Conservation (phyloP, 2,329 filamentous ascomycete genomes). For the Hypoxylon sp. region DNA sequence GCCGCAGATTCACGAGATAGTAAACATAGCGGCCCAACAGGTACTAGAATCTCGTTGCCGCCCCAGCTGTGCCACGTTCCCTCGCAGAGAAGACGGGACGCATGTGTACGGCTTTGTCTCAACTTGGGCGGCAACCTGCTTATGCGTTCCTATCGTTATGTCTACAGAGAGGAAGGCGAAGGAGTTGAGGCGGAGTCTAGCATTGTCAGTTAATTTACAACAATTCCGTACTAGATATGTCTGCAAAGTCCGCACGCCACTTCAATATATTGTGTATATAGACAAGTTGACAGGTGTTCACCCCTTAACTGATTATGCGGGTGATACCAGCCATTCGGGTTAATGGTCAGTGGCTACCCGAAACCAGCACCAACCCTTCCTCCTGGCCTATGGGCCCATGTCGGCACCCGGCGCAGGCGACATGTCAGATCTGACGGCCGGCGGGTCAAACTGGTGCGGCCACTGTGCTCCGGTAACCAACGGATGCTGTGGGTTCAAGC, state of each 20-base stretch:
- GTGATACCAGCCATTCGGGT: slow-evolving; percentile 35
- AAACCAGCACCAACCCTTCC: slow-evolving; percentile 29
- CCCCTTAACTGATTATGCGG: slow-evolving; percentile 9
- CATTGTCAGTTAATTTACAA: background rate
- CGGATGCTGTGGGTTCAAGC: slow-evolving; percentile 14
- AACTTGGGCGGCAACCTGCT: slow-evolving; percentile 34
- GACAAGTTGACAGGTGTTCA: slow-evolving; percentile 19
- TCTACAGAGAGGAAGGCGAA: background rate
- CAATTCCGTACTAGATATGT: background rate
- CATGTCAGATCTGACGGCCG: slow-evolving; percentile 51
- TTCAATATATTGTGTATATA: slow-evolving; percentile 21
- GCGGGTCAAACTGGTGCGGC: slow-evolving; percentile 27
- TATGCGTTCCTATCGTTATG: slow-evolving; percentile 12
- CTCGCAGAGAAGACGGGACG: slow-evolving; percentile 38
- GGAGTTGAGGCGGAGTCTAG: slow-evolving; percentile 3
- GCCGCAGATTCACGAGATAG: slow-evolving; percentile 16
- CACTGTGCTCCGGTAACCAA: slow-evolving; percentile 33
- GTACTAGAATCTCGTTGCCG: slow-evolving; percentile 26
- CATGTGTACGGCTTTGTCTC: slow-evolving; percentile 42
- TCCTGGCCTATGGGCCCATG: slow-evolving; percentile 43
- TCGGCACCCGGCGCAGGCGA: slow-evolving; percentile 47
- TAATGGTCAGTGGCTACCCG: slow-evolving; percentile 44
- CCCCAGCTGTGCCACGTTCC: slow-evolving; percentile 42
- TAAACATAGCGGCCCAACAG: slow-evolving; percentile 23
- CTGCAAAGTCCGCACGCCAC: background rate